Base-by-base conservation (phyloP, 2,329 filamentous ascomycete genomes). In the Cyphellophora europaea region DNA sequence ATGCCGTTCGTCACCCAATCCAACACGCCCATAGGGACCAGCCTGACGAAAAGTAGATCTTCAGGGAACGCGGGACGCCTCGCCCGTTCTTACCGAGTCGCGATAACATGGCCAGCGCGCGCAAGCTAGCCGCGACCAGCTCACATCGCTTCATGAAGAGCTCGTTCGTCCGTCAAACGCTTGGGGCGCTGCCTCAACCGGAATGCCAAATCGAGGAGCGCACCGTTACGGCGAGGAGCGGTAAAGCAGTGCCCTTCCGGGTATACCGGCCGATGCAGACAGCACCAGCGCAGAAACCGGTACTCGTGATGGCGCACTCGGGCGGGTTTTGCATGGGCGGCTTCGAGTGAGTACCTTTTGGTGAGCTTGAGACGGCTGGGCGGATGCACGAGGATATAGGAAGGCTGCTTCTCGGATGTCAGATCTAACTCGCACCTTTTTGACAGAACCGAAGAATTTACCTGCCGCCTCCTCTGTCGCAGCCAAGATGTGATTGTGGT, bases 361-460 rank as follows among this genome's bases (percentile, higher is more conserved):
- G n/a, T n/a, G n/a, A n/a, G n/a, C n/a, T n/a, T n/a, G n/a, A n/a
- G n/a, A n/a, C n/a, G n/a, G n/a, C n/a, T n/a, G n/a, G n/a, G n/a
- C n/a, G n/a, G n/a, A n/a, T n/a, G n/a, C n/a, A n/a, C n/a, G n/a
- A n/a, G n/a, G n/a, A n/a, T n/a, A n/a, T n/a, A n/a, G n/a, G n/a
- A n/a, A n/a, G n/a, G n/a, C n/a, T n/a, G n/a, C n/a, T n/a, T n/a
- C n/a, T n/a, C n/a, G n/a, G n/a, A n/a, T n/a, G n/a, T n/a, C n/a
- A n/a, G n/a, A n/a, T n/a, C n/a, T n/a, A n/a, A n/a, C n/a, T n/a
- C n/a, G n/a, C n/a, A n/a, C n/a, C n/a, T n/a, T n/a, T n/a, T n/a
- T n/a, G n/a, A n/a, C n/a, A n/a, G n/a, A 19, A 43, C 37, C 4
- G 41, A 43, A 17, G 37, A 38, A 19, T 43, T 43, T 30, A 28